Percentiles rank a stretch among this genome's conserved stretches.
phyloP scores from a whole-genome alignment of 2,329 filamentous ascomycete genomes.

The Cladosporium sp. region DNA sequence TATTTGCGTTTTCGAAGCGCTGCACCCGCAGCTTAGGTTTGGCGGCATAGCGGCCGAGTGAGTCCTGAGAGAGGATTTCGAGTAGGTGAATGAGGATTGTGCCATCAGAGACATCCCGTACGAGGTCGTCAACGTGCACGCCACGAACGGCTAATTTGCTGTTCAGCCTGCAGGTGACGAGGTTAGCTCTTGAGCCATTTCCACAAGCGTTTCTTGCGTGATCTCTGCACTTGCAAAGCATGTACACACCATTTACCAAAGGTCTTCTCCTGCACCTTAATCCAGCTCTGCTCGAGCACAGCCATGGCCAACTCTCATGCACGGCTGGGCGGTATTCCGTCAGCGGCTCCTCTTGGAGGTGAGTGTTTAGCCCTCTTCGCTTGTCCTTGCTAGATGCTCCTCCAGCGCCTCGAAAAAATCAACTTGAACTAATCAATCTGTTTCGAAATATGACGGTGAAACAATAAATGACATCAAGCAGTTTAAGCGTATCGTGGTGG shows the following conservation, averaged over 20 bases:
- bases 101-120: conserved; percentile 86
- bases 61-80: conserved; percentile 91
- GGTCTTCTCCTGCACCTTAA: conserved; percentile 91
- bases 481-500: background rate
- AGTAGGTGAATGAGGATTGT: conserved; percentile 95
- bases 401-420: background rate
- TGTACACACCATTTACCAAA: conserved; percentile 86
- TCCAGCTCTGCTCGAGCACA: conserved; percentile 59
- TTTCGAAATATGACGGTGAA: background rate
- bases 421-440: background rate
- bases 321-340: background rate
- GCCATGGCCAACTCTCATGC: conserved; percentile 20
- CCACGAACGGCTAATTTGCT: conserved; percentile 80
- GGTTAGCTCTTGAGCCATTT: conserved; percentile 1
- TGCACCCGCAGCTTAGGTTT: conserved; percentile 95
- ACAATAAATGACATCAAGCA: conserved; percentile 1
- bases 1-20: conserved; percentile 96
- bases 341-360: background rate
- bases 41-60: conserved; percentile 91
- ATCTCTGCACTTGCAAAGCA: background rate
- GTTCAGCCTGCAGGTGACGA: conserved; percentile 63
- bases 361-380: background rate
- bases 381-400: background rate
- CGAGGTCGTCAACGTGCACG: conserved; percentile 79
- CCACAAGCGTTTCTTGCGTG: too few species aligned